Evolutionary conservation across 148 eudicot genomes (phyloP), one percentile per base, ranked within the genome.

Genomic region (Chenopodium album): DNA sequence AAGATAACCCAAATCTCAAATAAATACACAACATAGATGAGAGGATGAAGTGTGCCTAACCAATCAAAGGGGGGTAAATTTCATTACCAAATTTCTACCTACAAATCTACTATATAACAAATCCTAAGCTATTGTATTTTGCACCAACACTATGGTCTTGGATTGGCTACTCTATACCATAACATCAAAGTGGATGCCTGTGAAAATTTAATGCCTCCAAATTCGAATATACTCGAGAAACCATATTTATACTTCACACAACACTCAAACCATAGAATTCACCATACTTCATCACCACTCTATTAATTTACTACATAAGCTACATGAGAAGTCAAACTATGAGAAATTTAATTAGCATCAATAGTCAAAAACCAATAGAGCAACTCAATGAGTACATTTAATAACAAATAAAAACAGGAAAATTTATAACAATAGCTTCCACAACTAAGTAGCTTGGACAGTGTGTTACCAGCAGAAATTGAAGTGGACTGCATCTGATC

Each of bases 401-500:
- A 69, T 50, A 50, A 50, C 54, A 50, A 11, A 50, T 50, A 3
- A 50, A 50, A 75, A 47, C 78, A 74, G 28, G 29, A 34, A 73
- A 81, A 48, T 46, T 66, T 48, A 75, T 37, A 65, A 22, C 8
- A 47, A 80, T 9, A 12, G 0, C 10, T 56, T 56, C 22, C 62
- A 56, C 1, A 56, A 56, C 7, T 14, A 56, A 17, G 16, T 54
- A 34, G 62, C 19, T 56, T 14, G 62, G 17, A 75, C 41, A 26
- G 77, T 16, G 65, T 2, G 7, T 69, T 85, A 82, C 92, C 91
- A 44, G 84, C 88, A 32, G 92, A 87, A 76, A 94, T 88, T 60
- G 97, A 90, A 75, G 95, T 86, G 66, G 91, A 89, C 47, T 90
- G 92, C 28, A 95, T 89, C 79, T 95, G 94, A 72, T 93, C 91